Conservation (phyloP, 2,329 filamentous ascomycete genomes). For the Ophiostoma triangulosporum region DNA sequence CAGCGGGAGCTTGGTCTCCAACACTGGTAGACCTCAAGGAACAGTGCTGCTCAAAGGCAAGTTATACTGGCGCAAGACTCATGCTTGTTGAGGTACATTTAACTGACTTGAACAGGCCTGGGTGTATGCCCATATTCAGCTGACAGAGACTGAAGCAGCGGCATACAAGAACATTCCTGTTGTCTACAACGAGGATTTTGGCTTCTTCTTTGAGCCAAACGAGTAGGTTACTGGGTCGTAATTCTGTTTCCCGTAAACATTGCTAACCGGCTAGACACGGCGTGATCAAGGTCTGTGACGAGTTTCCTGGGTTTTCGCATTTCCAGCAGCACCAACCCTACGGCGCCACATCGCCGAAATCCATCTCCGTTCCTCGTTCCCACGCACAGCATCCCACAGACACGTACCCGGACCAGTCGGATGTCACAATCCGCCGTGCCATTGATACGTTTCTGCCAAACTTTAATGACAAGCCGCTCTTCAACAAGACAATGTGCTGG, state of each 20-base stretch:
- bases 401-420: slow-evolving; percentile 1
- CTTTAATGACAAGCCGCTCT: background rate
- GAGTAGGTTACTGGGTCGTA: background rate
- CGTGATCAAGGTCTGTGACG: slow-evolving; percentile 1
- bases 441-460: background rate
- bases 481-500: background rate
- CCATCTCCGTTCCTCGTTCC: background rate
- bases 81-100: background rate
- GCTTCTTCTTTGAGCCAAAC: slow-evolving; percentile 1
- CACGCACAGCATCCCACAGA: background rate
- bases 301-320: background rate
- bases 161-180: background rate
- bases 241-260: background rate
- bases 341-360: background rate
- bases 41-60: background rate
- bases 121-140: background rate
- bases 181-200: background rate
- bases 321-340: background rate
- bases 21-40: background rate
- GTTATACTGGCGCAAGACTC: background rate
- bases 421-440: background rate
- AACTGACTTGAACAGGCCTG: background rate
- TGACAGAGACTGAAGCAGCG: background rate
- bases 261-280: background rate
- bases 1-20: background rate